Conservation (phyloP, 108 stramenopile species). For the Nitzschia palea region DNA sequence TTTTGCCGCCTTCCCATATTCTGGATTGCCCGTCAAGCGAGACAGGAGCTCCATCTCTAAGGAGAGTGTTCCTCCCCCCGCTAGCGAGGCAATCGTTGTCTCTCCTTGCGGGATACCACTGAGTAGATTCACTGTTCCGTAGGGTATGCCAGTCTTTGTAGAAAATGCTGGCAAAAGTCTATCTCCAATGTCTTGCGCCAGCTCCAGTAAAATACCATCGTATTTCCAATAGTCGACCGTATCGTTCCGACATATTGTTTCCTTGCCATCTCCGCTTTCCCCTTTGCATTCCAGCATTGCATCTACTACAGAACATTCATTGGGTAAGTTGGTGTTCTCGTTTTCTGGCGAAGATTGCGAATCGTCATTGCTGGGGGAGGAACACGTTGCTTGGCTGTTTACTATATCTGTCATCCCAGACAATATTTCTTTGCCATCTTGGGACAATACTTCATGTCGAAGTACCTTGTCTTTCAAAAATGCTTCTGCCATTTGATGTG, state of each 20-base stretch:
- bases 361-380: neutral
- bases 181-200: constrained; percentile 82
- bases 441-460: constrained; percentile 47
- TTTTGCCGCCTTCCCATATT: constrained; percentile 74
- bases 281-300: neutral
- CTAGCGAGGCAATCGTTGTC: constrained; percentile 83
- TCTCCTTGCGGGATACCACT: constrained; percentile 83
- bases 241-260: constrained; percentile 11
- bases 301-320: neutral
- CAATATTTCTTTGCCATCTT: constrained; percentile 32
- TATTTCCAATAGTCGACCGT: constrained; percentile 54
- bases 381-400: neutral
- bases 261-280: neutral
- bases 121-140: constrained; percentile 89
- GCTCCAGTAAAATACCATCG: constrained; percentile 72
- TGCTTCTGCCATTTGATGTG: constrained; percentile 79
- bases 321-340: neutral
- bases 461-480: constrained; percentile 43
- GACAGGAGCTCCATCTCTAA: constrained; percentile 86
- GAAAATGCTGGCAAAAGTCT: constrained; percentile 85
- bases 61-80: constrained; percentile 87
- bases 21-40: constrained; percentile 74
- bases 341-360: too few relatives aligned
- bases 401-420: neutral
- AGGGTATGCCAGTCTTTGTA: constrained; percentile 92